A percentile compares a stretch with the other conserved stretches of the same genome.
Conservation (phyloP, 73 alveolate genomes). For the Uronychia binucleata region DNA sequence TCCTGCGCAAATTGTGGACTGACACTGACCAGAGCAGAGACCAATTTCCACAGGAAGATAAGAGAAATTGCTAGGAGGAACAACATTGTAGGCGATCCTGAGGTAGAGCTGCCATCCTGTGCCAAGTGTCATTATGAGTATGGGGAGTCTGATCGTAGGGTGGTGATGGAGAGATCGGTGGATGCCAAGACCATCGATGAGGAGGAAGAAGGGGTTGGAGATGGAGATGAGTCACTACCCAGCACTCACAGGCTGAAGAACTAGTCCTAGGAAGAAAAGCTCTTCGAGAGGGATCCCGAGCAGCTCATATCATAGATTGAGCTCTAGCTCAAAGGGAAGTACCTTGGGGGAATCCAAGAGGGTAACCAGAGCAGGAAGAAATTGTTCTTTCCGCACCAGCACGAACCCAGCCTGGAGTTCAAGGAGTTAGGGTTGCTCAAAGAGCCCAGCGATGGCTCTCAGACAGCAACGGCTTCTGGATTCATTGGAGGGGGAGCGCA, state of each 20-base stretch:
- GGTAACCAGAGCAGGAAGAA: background rate
- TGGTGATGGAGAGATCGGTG: background rate
- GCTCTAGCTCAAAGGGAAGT: background rate
- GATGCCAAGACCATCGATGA: background rate
- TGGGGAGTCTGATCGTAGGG: background rate
- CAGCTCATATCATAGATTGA: background rate
- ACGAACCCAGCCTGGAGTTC: background rate
- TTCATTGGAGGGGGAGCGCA: background rate
- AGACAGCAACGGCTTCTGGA: background rate
- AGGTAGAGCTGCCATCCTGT: background rate
- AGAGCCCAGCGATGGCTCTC: background rate
- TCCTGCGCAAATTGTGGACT: background rate
- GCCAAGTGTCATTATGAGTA: background rate
- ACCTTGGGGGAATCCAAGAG: background rate
- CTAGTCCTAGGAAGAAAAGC: too few relatives aligned
- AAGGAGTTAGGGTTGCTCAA: background rate
- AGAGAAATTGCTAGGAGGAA: background rate
- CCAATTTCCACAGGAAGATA: background rate
- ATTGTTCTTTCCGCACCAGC: background rate
- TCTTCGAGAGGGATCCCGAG: too few relatives aligned
- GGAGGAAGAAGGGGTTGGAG: background rate
- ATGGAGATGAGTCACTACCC: too few relatives aligned
- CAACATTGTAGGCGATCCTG: background rate
- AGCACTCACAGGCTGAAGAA: too few relatives aligned
- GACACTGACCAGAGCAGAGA: background rate